phyloP scores from a whole-genome alignment of 768 basidiomycete species.

The Mycena indigotica region DNA sequence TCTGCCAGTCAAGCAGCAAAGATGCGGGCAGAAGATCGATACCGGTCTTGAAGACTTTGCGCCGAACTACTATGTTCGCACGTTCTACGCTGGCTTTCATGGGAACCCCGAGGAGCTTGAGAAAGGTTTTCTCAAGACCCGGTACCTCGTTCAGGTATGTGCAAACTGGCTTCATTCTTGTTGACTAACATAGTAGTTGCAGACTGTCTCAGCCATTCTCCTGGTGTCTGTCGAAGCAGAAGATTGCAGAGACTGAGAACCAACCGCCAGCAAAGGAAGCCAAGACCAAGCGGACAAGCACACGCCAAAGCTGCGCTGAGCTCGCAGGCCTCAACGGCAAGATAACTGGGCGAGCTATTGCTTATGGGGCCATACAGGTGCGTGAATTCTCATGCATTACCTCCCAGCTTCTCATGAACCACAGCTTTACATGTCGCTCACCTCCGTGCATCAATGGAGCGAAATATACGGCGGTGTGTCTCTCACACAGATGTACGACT shows the following conservation, averaged over 20 bases:
- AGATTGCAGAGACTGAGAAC: slow-evolving; percentile 6
- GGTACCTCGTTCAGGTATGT: slow-evolving; percentile 12
- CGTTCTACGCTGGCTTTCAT: slow-evolving; percentile 8
- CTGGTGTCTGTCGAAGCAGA: background rate
- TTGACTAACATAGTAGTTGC: background rate
- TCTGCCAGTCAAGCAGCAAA: too few relatives aligned
- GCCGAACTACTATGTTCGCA: slow-evolving; percentile 5
- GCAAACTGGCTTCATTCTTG: background rate
- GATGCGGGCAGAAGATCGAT: too few relatives aligned
- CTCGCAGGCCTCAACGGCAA: too few relatives aligned
- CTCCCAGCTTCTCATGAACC: background rate
- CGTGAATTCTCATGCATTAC: background rate
- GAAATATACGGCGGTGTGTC: slow-evolving; percentile 1
- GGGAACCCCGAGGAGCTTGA: slow-evolving; percentile 4
- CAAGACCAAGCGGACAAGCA: background rate
- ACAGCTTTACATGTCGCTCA: slow-evolving; percentile 3
- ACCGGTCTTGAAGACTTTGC: too few relatives aligned
- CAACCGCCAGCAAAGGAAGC: slow-evolving; percentile 4
- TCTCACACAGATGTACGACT: slow-evolving; percentile 6
- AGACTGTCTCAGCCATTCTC: slow-evolving; percentile 6
- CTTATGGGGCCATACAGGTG: slow-evolving; percentile 4
- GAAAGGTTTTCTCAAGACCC: slow-evolving; percentile 6
- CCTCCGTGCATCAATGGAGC: background rate
- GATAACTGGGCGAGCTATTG: too few relatives aligned
- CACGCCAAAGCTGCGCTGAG: slow-evolving; percentile 5